Percentiles rank a stretch among this genome's conserved stretches.
phyloP scores from a whole-genome alignment of 371 early-diverging fungal species.

The Lichtheimia corymbifera region DNA sequence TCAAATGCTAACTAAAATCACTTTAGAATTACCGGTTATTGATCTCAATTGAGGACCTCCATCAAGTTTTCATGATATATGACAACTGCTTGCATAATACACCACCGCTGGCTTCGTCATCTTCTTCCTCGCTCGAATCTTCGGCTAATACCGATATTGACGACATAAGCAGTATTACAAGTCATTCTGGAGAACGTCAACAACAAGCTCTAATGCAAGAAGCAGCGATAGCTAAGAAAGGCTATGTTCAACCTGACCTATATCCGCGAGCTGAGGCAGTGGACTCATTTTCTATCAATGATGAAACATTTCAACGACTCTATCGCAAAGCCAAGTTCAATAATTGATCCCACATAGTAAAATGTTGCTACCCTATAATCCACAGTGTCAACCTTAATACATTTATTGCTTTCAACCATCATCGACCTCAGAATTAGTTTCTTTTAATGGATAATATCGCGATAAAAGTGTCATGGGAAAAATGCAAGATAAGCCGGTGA shows the following conservation, averaged over 20 bases:
- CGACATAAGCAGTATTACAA: neutral
- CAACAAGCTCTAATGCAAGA: constrained; percentile 2
- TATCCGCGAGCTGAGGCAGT: neutral
- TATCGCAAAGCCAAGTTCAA: too few species aligned
- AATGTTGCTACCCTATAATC: too few species aligned
- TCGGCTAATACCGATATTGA: neutral
- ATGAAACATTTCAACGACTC: too few species aligned
- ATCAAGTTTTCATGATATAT: constrained; percentile 10
- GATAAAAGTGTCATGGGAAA: too few species aligned
- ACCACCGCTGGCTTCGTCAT: neutral
- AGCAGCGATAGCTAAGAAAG: too few species aligned
- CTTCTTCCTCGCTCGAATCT: constrained; percentile 1
- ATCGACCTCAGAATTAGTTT: too few species aligned
- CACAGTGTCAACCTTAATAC: too few species aligned
- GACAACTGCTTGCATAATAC: neutral
- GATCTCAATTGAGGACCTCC: constrained; percentile 14
- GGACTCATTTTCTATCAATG: neutral
- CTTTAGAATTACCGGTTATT: constrained; percentile 14
- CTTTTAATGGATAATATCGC: too few species aligned
- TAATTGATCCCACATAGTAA: too few species aligned
- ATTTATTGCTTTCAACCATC: too few species aligned
- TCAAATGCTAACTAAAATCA: neutral
- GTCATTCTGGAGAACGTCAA: neutral
- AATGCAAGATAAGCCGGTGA: too few species aligned
- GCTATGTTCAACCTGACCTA: too few species aligned